Evolutionary conservation across 2,329 filamentous ascomycete species (phyloP).

Genomic region (Claviceps africana): DNA sequence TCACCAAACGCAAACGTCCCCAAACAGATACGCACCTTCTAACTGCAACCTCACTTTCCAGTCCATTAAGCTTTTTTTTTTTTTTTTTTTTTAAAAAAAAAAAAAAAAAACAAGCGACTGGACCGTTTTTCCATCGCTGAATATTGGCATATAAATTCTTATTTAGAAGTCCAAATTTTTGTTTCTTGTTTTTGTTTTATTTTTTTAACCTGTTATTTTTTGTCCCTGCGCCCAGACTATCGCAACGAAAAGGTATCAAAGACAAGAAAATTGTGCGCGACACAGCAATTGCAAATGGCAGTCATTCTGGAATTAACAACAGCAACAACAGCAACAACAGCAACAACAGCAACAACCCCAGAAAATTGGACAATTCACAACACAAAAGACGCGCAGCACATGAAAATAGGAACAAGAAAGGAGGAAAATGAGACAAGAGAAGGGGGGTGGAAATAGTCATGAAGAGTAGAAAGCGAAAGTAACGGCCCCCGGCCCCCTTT

Average conservation of each 20-base stretch:
- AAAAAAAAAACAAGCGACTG: not conserved
- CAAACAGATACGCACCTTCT: no score
- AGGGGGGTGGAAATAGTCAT: not conserved
- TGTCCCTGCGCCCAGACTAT: not conserved
- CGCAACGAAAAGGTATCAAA: slow-evolving; percentile 5
- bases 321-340: no score
- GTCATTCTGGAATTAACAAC: no score
- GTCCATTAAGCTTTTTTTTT: not conserved
- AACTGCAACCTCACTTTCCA: no score
- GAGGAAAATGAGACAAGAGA: slow-evolving; percentile 20
- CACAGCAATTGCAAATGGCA: slow-evolving; percentile 10
- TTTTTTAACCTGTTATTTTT: not conserved
- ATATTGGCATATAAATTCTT: not conserved
- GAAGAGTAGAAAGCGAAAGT: slow-evolving; percentile 18
- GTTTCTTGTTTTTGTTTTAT: no score
- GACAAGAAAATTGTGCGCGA: slow-evolving; percentile 6
- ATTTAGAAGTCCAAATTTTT: no score
- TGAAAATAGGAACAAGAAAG: no score
- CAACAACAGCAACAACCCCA: slow-evolving; percentile 4
- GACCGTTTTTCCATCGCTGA: no score
- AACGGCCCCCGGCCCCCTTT: slow-evolving; percentile 32
- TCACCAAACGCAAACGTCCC: no score
- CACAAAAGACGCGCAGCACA: slow-evolving; percentile 7
- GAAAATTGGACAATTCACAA: slow-evolving; percentile 8
- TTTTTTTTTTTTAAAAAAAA: not conserved